A percentile compares a stretch with the other conserved stretches of the same genome.
Conservation (phyloP, 2,329 filamentous ascomycete species). For the Beauveria sp. region DNA sequence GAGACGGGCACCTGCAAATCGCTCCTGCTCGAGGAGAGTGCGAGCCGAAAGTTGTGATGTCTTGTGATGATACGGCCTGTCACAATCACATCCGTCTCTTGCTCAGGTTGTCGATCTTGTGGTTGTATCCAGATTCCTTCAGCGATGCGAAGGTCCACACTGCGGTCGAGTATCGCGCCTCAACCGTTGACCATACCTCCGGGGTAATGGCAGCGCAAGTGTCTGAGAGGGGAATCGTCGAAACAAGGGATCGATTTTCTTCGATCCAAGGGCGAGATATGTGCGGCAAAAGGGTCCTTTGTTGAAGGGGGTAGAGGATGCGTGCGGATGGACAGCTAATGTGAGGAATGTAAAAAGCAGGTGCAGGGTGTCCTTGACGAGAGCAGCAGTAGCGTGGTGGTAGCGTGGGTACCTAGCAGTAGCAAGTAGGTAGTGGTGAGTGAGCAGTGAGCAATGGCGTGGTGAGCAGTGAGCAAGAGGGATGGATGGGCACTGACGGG, state of each 20-base stretch:
- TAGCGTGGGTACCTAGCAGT: not conserved
- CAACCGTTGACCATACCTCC: constrained; percentile 8
- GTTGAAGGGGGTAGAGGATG: no score
- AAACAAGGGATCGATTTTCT: not conserved
- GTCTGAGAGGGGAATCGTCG: not conserved
- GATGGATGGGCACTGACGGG: not conserved
- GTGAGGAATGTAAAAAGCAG: constrained; percentile 6
- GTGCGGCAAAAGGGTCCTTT: no score
- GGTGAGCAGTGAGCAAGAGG: not conserved
- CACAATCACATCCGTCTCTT: not conserved
- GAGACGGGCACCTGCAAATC: constrained; percentile 4
- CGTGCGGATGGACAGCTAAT: not conserved
- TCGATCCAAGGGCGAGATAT: not conserved
- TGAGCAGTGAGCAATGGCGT: not conserved
- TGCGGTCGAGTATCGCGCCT: constrained; percentile 1
- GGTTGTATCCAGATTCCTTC: not conserved
- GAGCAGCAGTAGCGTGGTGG: not conserved
- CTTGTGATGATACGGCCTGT: not conserved
- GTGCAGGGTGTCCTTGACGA: not conserved
- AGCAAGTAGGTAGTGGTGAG: not conserved
- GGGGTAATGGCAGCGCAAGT: not conserved
- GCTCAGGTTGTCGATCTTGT: not conserved
- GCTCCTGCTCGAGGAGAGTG: not conserved
- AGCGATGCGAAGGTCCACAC: constrained; percentile 2
- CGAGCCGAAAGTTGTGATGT: not conserved